Percentiles rank a stretch among this genome's conserved stretches.
Conservation (phyloP, 306 rosid species). For the Dalbergia cochinchinensis region DNA sequence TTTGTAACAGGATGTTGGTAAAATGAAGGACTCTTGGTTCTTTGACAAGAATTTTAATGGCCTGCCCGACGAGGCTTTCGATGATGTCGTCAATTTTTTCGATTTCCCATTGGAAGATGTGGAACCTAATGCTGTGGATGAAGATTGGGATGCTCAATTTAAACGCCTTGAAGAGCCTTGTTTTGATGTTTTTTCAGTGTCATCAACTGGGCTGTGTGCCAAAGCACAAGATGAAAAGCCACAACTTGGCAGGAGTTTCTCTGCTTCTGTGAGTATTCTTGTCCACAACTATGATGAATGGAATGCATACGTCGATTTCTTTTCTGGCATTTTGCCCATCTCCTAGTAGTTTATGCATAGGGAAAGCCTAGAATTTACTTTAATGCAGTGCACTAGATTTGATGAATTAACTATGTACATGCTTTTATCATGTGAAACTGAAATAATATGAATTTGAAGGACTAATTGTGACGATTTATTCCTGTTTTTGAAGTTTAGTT, state of each 20-base stretch:
- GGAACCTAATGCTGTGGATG: constrained; percentile 56
- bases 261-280: constrained; percentile 63
- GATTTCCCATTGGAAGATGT: constrained; percentile 85
- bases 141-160: constrained; percentile 70
- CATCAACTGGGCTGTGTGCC: constrained; percentile 46
- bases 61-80: constrained; percentile 57
- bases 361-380: constrained; percentile 16
- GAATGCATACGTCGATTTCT: constrained; percentile 24
- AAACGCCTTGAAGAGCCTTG: constrained; percentile 61
- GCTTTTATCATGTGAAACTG: constrained; percentile 25
- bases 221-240: constrained; percentile 41
- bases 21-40: constrained; percentile 67
- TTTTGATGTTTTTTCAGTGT: constrained; percentile 55
- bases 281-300: not conserved
- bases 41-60: constrained; percentile 64
- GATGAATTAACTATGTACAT: constrained; percentile 14
- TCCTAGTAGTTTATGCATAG: not conserved
- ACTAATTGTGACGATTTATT: not conserved
- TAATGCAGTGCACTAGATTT: constrained; percentile 24
- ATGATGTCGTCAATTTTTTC: constrained; percentile 56
- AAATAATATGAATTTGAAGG: constrained; percentile 19
- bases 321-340: not conserved
- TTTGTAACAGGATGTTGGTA: constrained; percentile 55
- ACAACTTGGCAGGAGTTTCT: constrained; percentile 45
- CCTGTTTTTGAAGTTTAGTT: constrained; percentile 10